Evolutionary conservation across 441 rosid genomes (phyloP), one percentile per base, ranked within the genome.

Genomic region (Melastoma candidum): DNA sequence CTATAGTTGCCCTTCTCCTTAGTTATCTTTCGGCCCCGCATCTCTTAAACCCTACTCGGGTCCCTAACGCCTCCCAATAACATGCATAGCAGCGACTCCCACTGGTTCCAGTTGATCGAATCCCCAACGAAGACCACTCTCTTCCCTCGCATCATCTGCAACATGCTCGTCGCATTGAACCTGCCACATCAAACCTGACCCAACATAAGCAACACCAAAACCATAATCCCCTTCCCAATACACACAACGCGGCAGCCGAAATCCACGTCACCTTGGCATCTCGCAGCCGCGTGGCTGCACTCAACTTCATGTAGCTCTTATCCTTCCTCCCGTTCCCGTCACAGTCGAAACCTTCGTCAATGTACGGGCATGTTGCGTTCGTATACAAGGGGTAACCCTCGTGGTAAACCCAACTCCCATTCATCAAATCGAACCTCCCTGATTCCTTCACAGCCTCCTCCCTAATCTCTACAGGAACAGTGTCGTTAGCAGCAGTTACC

Each of bases 31-130:
- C 97, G 72, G 2, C 89, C 70, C 53, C 25, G 98, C 3, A 83
- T 81, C 68, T 92, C 95, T 61, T 88, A 88, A 51, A 88, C 90
- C 77, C 50, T 83, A 68, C 76, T 84, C 2, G 86, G 87, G 77
- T 88, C 98, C 68, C 51, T 75, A 53, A 85, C 67, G 44, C 84
- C 95, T 65, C 65, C 75, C 71, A 82, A 72, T 67, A 92, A 61
- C 85, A 85, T 47, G 67, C 98, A 92, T 54, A 92, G 72, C 92
- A 92, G 71, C 36, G 95, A 85, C 64, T 92, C 98, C 97, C 97
- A 88, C 50, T 84, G 98, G 69, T 88, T 85, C 68, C 96, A 78
- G 61, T 88, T 92, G 43, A 92, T 77, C n/a, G 96, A 88, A 76
- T 92, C 98, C 25, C 98, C 98, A 59, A 92, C 95, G 64, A 92